Conservation (phyloP, 352 stramenopile species). For the Phytophthora hybrid region DNA sequence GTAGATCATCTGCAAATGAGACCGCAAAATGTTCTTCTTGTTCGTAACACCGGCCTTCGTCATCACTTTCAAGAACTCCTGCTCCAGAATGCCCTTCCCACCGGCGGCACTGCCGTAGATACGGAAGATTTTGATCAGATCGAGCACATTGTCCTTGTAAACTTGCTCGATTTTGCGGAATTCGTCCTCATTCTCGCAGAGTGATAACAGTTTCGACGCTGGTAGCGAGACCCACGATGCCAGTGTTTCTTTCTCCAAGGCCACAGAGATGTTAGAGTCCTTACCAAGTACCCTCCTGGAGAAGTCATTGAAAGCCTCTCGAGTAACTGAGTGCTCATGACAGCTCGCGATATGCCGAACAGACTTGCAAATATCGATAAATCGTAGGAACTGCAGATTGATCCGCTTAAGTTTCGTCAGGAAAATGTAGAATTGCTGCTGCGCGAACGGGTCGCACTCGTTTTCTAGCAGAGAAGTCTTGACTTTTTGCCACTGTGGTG, state of each 20-base stretch:
- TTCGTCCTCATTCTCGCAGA: conserved; percentile 76
- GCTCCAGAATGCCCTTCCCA: conserved; percentile 77
- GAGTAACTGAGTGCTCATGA: conserved; percentile 58
- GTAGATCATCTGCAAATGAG: conserved; percentile 77
- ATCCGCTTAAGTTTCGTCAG: conserved; percentile 72
- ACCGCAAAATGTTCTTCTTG: conserved; percentile 85
- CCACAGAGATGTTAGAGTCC: conserved; percentile 76
- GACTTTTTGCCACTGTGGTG: conserved; percentile 74
- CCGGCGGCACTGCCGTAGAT: conserved; percentile 73
- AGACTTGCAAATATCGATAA: conserved; percentile 60
- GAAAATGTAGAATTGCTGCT: conserved; percentile 84
- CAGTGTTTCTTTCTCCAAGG: conserved; percentile 75
- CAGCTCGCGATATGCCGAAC: conserved; percentile 60
- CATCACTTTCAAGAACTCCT: conserved; percentile 88
- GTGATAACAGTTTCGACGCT: conserved; percentile 49
- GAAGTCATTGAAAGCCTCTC: conserved; percentile 76
- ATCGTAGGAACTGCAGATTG: conserved; percentile 67
- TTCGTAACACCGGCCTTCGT: conserved; percentile 77
- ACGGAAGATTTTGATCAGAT: conserved; percentile 84
- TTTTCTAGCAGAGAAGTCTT: conserved; percentile 64
- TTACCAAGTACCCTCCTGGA: conserved; percentile 68
- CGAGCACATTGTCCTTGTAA: conserved; percentile 79
- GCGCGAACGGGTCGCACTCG: conserved; percentile 68
- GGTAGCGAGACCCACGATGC: conserved; percentile 66
- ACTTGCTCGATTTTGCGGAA: conserved; percentile 67